Evolutionary conservation across 805 yeast species (phyloP), one percentile per base, ranked within the genome.

Genomic region (Saturnispora besseyi): DNA sequence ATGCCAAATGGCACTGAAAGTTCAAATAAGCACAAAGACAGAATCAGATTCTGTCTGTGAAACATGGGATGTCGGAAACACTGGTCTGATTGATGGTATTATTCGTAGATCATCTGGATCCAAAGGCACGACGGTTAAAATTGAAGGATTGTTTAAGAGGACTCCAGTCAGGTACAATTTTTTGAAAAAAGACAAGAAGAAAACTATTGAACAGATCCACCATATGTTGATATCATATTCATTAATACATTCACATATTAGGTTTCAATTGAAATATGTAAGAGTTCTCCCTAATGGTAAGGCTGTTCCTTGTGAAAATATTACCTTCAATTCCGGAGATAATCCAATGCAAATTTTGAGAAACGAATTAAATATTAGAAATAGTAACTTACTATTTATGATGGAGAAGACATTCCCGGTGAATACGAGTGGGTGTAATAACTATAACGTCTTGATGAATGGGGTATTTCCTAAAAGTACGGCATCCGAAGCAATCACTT

Each of bases 41-140:
- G 15, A 41, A 4, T 41, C 48, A 0, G 75, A 71, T n/a, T 29
- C 30, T 1, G 53, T 62, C 26, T 72, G 65, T 0, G 67, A 67
- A 44, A 55, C 54, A 28, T 73, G 77, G 77, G 46, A 45, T 9
- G 68, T 71, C 2, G 55, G 59, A 45, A 48, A 38, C 2, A 44
- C 53, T 5, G 75, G 76, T 1, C 4, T 57, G 2, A 58, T 58
- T 0, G 33, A 44, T 2, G 51, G 59, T 1, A 49, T 49, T 4
- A 31, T 61, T 1, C 53, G 48, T 10, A 59, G 57, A 15, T 56
- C 60, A 1, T 58, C 72, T 2, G 57, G 62, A 18, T 55, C 64
- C 1, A 40, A 44, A 2, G 78, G 78, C 0, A 73, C 78, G 0
- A 54, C 65, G 0, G 55, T 74, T 0, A 58, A 52, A 4, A 50